Evolutionary conservation across 78 protist species (phyloP).

Genomic region (Pigoraptor vietnamica): DNA sequence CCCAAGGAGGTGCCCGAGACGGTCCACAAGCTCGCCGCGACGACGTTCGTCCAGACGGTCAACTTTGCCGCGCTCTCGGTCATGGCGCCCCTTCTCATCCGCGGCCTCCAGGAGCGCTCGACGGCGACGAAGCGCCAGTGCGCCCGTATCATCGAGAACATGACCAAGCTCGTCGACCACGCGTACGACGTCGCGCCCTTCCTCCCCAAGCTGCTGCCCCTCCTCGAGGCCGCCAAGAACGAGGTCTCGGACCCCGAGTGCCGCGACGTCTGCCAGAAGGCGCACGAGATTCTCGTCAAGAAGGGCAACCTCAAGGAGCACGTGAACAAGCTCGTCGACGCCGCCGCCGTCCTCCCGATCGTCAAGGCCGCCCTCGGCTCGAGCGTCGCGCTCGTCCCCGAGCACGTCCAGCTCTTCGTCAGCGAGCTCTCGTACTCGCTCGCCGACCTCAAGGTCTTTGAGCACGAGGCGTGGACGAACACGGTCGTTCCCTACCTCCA

Average conservation of each 20-base stretch:
- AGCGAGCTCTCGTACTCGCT: not conserved
- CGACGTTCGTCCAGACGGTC: conserved; percentile 51
- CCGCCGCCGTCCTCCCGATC: not conserved
- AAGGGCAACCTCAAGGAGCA: not conserved
- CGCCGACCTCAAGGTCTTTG: not conserved
- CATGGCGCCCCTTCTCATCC: conserved; percentile 44
- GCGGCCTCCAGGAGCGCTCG: conserved; percentile 38
- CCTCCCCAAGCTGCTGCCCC: conserved; percentile 55
- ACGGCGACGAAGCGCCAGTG: conserved; percentile 37
- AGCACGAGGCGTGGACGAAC: not conserved
- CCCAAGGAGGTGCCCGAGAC: conserved; percentile 43
- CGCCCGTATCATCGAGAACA: conserved; percentile 51
- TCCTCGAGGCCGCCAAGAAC: conserved; percentile 28
- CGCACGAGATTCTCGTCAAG: not conserved
- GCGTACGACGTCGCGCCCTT: conserved; percentile 55
- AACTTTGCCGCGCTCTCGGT: conserved; percentile 35
- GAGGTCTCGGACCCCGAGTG: conserved; percentile 67
- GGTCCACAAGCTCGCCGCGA: conserved; percentile 47
- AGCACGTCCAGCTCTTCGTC: not conserved
- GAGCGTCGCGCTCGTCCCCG: not conserved
- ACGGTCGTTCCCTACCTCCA: conserved; percentile 3
- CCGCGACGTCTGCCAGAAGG: conserved; percentile 45
- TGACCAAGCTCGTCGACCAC: conserved; percentile 57
- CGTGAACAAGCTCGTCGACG: not conserved
- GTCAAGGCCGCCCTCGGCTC: not conserved